A percentile compares a stretch with the other conserved stretches of the same genome.
These are phyloP conservation scores for Geranium rotundifolium DNA, from an alignment of 345 rosid species.

Conservation along the genomic window DNA sequence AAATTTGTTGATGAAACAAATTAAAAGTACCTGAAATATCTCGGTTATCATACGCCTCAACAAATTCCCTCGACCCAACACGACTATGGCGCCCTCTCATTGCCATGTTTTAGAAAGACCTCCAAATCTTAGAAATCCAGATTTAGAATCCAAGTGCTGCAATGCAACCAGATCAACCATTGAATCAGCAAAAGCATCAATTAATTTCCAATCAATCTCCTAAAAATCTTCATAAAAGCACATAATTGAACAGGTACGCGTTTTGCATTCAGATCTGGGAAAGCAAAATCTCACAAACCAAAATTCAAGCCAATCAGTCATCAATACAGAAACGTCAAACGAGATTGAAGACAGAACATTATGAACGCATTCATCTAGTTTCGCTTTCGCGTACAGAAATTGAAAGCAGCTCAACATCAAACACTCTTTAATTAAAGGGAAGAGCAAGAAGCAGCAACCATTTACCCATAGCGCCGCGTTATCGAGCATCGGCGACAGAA, in stretches of 20 bases:
- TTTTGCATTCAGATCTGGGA: background rate
- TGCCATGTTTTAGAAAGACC: background rate
- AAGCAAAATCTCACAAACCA: background rate
- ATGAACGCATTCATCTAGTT: too few species aligned
- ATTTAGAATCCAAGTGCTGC: background rate
- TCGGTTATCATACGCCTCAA: conserved; percentile 30
- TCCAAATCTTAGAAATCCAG: background rate
- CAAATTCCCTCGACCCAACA: conserved; percentile 32
- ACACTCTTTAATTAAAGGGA: background rate
- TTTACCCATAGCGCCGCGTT: background rate
- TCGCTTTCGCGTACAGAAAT: too few species aligned
- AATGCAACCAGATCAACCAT: background rate
- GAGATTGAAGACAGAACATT: background rate
- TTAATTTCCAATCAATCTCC: background rate
- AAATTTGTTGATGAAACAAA: background rate
- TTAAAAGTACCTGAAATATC: conserved; percentile 11
- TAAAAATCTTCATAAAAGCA: background rate
- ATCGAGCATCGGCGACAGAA: background rate
- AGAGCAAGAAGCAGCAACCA: background rate
- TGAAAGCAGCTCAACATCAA: too few species aligned
- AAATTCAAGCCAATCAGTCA: background rate
- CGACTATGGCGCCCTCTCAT: conserved; percentile 28
- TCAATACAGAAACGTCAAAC: background rate
- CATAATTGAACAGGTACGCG: background rate
- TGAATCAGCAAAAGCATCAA: background rate